Conservation (phyloP, 768 basidiomycete species). For the Gautieria morchelliformis region DNA sequence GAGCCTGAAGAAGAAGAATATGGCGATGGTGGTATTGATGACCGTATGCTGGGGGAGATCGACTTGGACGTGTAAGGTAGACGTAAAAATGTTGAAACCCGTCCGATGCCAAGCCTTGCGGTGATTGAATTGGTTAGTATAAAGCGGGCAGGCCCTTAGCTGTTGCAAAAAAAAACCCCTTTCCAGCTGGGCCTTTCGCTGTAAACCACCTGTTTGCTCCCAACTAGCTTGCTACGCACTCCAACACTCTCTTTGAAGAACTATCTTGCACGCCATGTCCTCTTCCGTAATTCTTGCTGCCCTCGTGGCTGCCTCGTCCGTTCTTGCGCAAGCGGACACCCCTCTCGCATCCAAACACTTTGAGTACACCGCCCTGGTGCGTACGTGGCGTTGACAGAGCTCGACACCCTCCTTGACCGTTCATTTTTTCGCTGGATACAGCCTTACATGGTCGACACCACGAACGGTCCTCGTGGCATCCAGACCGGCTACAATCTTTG, state of each 20-base stretch:
- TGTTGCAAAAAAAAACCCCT: not conserved
- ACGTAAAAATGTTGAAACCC: not conserved
- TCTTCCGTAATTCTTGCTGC: not conserved
- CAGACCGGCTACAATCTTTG: constrained; percentile 61
- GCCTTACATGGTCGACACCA: constrained; percentile 24
- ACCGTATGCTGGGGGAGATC: constrained; percentile 50
- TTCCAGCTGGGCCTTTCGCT: no score
- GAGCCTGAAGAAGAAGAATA: constrained; percentile 35
- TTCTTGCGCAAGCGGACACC: constrained; percentile 7
- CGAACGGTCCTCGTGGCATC: constrained; percentile 36
- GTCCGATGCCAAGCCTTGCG: no score
- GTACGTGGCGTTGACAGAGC: not conserved
- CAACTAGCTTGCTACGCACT: not conserved
- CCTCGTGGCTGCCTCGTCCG: not conserved
- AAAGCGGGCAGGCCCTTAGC: not conserved
- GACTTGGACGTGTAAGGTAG: constrained; percentile 26
- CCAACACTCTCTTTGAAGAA: not conserved
- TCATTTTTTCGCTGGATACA: not conserved
- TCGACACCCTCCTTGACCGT: no score
- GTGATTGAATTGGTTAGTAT: no score
- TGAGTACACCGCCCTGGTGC: constrained; percentile 11
- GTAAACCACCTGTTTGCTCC: no score
- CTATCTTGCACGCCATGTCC: not conserved
- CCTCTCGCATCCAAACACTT: constrained; percentile 21
- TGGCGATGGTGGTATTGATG: constrained; percentile 53